Base-by-base conservation (phyloP, 371 early-diverging fungal genomes). In the Cokeromyces recurvatus region DNA sequence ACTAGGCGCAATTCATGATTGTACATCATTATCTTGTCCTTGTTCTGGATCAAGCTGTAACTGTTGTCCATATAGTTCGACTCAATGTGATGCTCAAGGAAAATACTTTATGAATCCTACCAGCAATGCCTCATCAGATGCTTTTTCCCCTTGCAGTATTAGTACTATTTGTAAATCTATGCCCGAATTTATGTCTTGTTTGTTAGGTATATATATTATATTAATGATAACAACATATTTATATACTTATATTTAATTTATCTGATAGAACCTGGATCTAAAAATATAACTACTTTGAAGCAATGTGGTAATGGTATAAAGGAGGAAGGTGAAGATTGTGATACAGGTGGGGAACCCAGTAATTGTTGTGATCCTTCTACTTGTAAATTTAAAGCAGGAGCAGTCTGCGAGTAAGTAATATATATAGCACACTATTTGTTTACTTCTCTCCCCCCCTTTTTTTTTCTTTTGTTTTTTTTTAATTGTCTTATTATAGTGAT, bases 241-340 rank as follows among this genome's bases (percentile, higher is more conserved):
- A 12, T 14, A 17, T 19, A n/a, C 32, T 4, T 2, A 32, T n/a
- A 29, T 24, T 3, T 2, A 45, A n/a, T n/a, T n/a, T n/a, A n/a
- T n/a, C n/a, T n/a, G n/a, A n/a, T 68, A 78, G 81, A 71, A 74
- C 84, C 81, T 48, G 82, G 81, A 14, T 52, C 78, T 38, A 78
- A 59, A 55, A 55, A 29, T 59, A 71, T 43, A 1, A 61, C 56
- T 19, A 74, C 53, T 15, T 27, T 67, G 20, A 80, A 84, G 21
- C 89, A 92, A 71, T 97, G 97, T 57, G 97, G 97, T 34, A 96
- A 97, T 64, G 96, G 97, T 6, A 84, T 97, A 45, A 81, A 82
- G 46, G 97, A 97, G 64, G 60, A 57, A 0, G 87, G 87, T 39
- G 97, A 97, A 68, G 89, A 97, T 38, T 97, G 97, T 68, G 97